Percentiles rank a stretch among this genome's conserved stretches.
Evolutionary conservation across 129 eudicot genomes (phyloP).

Genomic region (Erigeron canadensis): DNA sequence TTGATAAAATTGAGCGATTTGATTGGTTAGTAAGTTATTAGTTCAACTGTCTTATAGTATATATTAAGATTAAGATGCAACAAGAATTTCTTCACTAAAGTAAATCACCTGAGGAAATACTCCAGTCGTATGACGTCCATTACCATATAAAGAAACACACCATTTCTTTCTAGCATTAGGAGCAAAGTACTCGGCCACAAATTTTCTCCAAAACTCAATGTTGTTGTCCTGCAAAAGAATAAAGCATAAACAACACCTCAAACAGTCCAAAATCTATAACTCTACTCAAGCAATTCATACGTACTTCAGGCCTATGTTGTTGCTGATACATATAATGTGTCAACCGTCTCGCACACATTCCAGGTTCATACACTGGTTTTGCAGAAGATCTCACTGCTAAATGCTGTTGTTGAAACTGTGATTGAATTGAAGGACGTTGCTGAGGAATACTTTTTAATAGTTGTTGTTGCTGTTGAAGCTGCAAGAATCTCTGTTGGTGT

Average conservation of each 20-base stretch:
- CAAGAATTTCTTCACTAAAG: background rate
- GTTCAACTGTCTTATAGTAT: no score
- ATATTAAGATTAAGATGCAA: no score
- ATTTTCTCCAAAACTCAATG: constrained; percentile 97
- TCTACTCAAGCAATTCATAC: constrained; percentile 20
- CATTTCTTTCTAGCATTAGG: constrained; percentile 98
- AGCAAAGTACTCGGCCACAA: constrained; percentile 91
- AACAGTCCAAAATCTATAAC: background rate
- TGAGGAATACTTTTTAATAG: constrained; percentile 79
- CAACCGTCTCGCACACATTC: constrained; percentile 90
- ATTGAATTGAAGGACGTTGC: constrained; percentile 71
- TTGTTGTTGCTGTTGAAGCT: constrained; percentile 89
- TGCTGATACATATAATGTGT: constrained; percentile 99
- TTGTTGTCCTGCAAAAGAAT: constrained; percentile 71
- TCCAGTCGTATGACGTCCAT: constrained; percentile 96
- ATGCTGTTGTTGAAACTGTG: constrained; percentile 71
- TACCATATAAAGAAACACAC: constrained; percentile 99
- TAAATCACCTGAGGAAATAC: constrained; percentile 94
- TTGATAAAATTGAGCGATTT: no score
- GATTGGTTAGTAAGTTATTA: no score
- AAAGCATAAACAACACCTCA: constrained; percentile 12
- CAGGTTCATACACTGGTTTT: constrained; percentile 89
- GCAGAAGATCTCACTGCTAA: constrained; percentile 72
- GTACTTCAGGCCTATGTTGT: constrained; percentile 97
- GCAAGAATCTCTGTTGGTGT: constrained; percentile 90